A percentile compares a stretch with the other conserved stretches of the same genome.
Conservation (phyloP, 441 rosid species). For the Euphorbia corollata region DNA sequence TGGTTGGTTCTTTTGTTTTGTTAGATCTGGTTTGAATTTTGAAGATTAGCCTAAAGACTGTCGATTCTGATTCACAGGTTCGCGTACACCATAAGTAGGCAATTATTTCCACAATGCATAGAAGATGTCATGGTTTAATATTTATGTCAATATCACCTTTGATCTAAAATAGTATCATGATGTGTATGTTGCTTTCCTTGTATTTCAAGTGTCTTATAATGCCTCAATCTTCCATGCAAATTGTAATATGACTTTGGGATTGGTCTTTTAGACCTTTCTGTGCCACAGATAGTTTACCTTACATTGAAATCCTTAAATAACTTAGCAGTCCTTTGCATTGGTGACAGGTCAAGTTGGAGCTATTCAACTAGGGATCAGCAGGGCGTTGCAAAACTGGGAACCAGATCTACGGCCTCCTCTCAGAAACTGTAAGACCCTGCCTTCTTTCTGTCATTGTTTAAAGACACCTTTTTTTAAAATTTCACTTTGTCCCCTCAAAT, state of each 20-base stretch:
- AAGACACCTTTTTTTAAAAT: neutral
- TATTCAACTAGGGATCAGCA: slow-evolving; percentile 75
- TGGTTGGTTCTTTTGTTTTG: neutral
- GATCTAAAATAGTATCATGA: neutral
- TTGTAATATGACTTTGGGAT: neutral
- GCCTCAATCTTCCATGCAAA: neutral
- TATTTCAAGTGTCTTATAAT: neutral
- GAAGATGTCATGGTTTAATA: neutral
- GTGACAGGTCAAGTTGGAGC: slow-evolving; percentile 95
- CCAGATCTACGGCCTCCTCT: slow-evolving; percentile 80
- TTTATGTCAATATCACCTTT: neutral
- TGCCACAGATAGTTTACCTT: neutral
- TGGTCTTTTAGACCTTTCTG: neutral
- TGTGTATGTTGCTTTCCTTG: neutral
- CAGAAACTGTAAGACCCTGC: slow-evolving; percentile 45
- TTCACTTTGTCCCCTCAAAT: no score
- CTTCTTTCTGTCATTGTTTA: neutral
- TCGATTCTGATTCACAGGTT: neutral
- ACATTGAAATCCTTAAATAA: neutral
- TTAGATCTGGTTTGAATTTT: neutral
- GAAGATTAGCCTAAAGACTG: neutral
- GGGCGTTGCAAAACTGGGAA: slow-evolving; percentile 93
- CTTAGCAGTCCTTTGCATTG: slow-evolving; percentile 5
- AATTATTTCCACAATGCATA: neutral
- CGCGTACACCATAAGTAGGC: neutral